A percentile compares a stretch with the other conserved stretches of the same genome.
phyloP scores from a whole-genome alignment of 371 early-diverging fungal species.

The Mortierella sp. region DNA sequence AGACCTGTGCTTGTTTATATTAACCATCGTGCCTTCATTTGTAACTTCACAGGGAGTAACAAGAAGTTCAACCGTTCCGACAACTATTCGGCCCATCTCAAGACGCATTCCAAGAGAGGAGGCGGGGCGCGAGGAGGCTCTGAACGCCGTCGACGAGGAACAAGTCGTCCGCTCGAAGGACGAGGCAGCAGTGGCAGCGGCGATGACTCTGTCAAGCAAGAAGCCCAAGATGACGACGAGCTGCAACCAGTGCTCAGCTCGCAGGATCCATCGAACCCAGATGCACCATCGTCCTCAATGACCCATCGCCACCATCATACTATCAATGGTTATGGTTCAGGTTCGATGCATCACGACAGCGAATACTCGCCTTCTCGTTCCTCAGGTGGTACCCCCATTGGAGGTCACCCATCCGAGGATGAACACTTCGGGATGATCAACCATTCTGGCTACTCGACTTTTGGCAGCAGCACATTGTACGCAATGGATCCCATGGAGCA shows the following conservation, averaged over 20 bases:
- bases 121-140: conserved; percentile 1
- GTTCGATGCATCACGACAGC: conserved; percentile 37
- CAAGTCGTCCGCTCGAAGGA: conserved; percentile 9
- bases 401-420: conserved; percentile 12
- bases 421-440: conserved; percentile 29
- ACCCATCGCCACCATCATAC: conserved; percentile 2
- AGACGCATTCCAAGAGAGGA: conserved; percentile 58
- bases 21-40: too few relatives aligned
- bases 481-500: conserved; percentile 34
- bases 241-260: conserved; percentile 11
- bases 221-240: conserved; percentile 12
- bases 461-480: conserved; percentile 29
- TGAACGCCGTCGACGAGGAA: conserved; percentile 15
- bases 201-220: conserved; percentile 35
- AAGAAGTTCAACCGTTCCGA: conserved; percentile 80
- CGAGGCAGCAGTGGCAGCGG: not conserved
- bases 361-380: conserved; percentile 36
- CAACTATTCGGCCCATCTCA: conserved; percentile 70
- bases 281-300: conserved; percentile 6
- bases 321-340: conserved; percentile 21
- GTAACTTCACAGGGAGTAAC: conserved; percentile 71
- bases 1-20: too few relatives aligned
- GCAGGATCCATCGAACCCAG: conserved; percentile 5
- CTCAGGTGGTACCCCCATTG: conserved; percentile 27
- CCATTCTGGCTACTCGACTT: conserved; percentile 21